Conservation (phyloP, 2,329 filamentous ascomycete species). For the Paecilomyces formosus region DNA sequence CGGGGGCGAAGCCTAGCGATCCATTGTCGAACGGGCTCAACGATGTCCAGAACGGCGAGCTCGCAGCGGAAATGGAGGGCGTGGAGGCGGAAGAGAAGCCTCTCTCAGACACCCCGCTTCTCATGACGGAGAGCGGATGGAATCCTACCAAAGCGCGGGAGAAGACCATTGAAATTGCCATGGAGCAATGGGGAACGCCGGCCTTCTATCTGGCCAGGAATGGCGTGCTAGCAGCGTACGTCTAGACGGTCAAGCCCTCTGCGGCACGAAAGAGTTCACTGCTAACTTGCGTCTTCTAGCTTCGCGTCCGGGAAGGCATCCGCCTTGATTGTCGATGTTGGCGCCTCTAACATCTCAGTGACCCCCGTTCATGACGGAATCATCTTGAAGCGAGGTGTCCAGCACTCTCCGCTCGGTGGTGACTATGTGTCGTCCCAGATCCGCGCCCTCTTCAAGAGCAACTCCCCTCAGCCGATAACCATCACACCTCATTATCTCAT, state of each 20-base stretch:
- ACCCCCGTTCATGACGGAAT: conserved; percentile 92
- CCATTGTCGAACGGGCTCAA: conserved; percentile 74
- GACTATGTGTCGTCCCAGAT: conserved; percentile 87
- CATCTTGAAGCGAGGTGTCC: conserved; percentile 82
- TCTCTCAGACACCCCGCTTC: conserved; percentile 77
- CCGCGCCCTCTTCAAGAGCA: conserved; percentile 66
- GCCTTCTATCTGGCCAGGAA: conserved; percentile 90
- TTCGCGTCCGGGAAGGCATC: conserved; percentile 92
- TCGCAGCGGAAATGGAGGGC: conserved; percentile 55
- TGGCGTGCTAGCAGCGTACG: conserved; percentile 72
- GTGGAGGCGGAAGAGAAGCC: conserved; percentile 63
- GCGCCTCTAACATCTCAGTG: conserved; percentile 79
- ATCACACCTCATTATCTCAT: conserved; percentile 82
- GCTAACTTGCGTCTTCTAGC: conserved; percentile 20
- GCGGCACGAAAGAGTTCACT: background rate
- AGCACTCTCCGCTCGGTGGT: conserved; percentile 77
- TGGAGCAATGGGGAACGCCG: conserved; percentile 93
- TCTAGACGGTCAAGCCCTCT: conserved; percentile 8
- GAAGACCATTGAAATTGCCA: conserved; percentile 90
- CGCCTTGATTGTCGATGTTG: conserved; percentile 85
- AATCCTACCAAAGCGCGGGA: conserved; percentile 81
- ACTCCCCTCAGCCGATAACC: conserved; percentile 60
- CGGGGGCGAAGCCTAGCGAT: conserved; percentile 63
- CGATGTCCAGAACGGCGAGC: conserved; percentile 51
- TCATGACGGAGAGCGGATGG: conserved; percentile 94